These are phyloP conservation scores for Phytomonas sp. DNA, from an alignment of 208 protist genomes.

Conservation along the genomic window DNA sequence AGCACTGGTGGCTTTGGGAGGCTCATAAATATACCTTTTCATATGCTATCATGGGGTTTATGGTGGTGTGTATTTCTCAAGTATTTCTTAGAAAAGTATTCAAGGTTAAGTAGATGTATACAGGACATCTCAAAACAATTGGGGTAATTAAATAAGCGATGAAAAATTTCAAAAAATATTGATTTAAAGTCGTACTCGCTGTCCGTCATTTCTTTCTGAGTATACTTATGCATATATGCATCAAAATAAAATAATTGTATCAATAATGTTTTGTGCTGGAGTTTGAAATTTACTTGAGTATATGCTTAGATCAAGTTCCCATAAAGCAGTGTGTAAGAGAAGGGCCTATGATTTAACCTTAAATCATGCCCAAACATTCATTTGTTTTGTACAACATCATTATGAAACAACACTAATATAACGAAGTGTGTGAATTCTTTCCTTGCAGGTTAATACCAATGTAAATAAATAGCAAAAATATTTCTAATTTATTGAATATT, in stretches of 20 bases:
- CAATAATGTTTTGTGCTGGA: no score
- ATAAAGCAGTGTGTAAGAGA: no score
- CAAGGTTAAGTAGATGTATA: not conserved
- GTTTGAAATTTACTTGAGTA: no score
- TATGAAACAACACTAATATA: slow-evolving; percentile 1
- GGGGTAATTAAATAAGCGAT: not conserved
- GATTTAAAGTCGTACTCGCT: not conserved
- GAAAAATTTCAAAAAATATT: not conserved
- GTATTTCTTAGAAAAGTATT: slow-evolving; percentile 1
- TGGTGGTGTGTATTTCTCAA: slow-evolving; percentile 4
- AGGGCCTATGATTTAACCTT: no score
- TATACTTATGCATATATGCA: not conserved
- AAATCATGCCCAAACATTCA: no score
- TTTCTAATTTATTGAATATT: slow-evolving; percentile 4
- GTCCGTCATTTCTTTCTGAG: not conserved
- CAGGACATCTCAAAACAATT: not conserved
- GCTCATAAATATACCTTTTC: slow-evolving; percentile 37
- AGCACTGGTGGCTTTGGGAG: slow-evolving; percentile 74
- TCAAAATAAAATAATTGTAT: no score
- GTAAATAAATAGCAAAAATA: slow-evolving; percentile 1
- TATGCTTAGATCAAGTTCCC: no score
- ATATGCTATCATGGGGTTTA: slow-evolving; percentile 37
- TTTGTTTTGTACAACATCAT: not conserved
- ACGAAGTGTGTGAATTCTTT: not conserved
- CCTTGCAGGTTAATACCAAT: not conserved